Conservation (phyloP, 2,329 filamentous ascomycete genomes). For the Ophiostoma australiae region DNA sequence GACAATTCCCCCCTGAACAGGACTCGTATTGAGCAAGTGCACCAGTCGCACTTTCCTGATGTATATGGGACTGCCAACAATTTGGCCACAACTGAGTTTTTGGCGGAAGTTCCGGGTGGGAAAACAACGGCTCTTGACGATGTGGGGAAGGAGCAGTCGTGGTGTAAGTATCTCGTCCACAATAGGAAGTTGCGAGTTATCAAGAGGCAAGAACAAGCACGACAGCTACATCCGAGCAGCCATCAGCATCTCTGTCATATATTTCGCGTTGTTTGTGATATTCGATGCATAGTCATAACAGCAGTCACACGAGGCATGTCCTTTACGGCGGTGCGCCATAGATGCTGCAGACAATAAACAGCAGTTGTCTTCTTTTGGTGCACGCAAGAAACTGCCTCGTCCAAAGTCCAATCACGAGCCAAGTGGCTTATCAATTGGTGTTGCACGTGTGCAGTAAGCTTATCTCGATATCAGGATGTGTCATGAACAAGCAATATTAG, state of each 20-base stretch:
- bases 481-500: not conserved
- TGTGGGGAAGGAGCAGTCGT: not conserved
- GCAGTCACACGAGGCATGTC: not conserved
- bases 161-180: not conserved
- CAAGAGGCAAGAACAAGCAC: not conserved
- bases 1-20: not conserved
- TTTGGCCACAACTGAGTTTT: not conserved
- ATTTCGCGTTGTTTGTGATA: not conserved
- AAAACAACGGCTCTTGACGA: not conserved
- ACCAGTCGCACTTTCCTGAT: not conserved
- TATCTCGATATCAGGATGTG: not conserved
- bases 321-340: not conserved
- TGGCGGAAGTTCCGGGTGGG: not conserved
- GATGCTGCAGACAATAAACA: not conserved
- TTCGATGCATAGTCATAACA: not conserved
- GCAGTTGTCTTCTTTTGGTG: not conserved
- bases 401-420: not conserved
- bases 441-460: not conserved
- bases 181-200: not conserved
- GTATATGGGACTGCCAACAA: not conserved
- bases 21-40: not conserved
- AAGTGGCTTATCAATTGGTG: not conserved
- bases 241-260: not conserved
- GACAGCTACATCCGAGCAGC: not conserved
- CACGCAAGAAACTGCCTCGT: not conserved